Evolutionary conservation across 495 filamentous ascomycete genomes (phyloP), one percentile per base, ranked within the genome.

Genomic region (Aspergillus bridgeri): DNA sequence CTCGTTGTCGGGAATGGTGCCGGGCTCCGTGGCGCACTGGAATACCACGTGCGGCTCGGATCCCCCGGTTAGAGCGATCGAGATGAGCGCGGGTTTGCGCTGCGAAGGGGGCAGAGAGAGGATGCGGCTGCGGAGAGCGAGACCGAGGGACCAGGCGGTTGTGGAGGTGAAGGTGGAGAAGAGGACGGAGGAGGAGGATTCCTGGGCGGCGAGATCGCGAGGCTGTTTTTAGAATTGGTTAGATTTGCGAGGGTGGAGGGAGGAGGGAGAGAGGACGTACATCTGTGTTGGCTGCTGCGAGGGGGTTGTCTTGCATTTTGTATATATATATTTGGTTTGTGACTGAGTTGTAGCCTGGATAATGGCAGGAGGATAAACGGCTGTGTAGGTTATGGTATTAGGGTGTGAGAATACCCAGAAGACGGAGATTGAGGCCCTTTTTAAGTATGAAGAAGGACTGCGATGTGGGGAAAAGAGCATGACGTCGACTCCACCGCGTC

Each of bases 81-180:
- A 83, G 69, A 92, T 84, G 6, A 89, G 67, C 22, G 81, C 79
- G 0, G 87, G 81, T 59, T 70, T 75, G 68, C 75, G 75, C 21
- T 71, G 68, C 0, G 44, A 11, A n/a, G 68, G 59, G 0, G 82
- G 69, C 27, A 86, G 76, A 20, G 78, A 68, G 50, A 83, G 73
- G 20, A 90, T 80, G 9, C 85, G 82, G 11, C 74, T 75, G 53
- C 86, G 84, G 15, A 91, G 80, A 20, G 81, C 78, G 46, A 72
- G 76, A 48, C 88, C 88, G 23, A 91, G 79, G 13, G 77, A 69
- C 83, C 82, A 90, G 53, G 88, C 89, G 45, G 86, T 85, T 21
- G 75, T 71, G 19, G 81, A 65, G 21, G 86, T 89, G 76, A 92
- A 91, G 56, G 76, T 68, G 38, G 74, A 65, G 65, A 91, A 82